Evolutionary conservation across 2,329 filamentous ascomycete species (phyloP), one percentile per base, ranked within the genome.

Genomic region (Fusarium agapanthi): DNA sequence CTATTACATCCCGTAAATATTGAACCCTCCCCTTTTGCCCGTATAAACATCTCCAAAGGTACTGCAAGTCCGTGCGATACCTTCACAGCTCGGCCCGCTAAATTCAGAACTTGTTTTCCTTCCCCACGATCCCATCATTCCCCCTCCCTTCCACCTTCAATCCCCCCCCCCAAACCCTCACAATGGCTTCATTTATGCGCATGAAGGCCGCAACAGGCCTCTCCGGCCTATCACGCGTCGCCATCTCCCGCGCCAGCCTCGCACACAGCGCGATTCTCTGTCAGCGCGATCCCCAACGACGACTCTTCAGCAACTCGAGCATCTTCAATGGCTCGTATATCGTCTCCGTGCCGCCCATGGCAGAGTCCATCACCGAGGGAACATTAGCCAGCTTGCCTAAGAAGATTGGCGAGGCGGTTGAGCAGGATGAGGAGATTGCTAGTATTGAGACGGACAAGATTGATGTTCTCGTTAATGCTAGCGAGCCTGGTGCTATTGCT

Each of bases 371-470:
- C 32, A 80, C 59, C 56, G 79, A 80, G 34, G 79, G 79, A 53
- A 80, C 79, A 26, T 32, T 80, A 2, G 47, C 73, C 2, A 73
- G 72, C 38, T 47, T 80, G 30, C 51, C 67, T 32, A 80, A 80
- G 67, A 76, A 79, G 66, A 58, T 80, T 7, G 79, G 79, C 47
- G 79, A 80, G 37, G 65, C 60, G 30, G 70, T 80, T 24, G 79
- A 80, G 44, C 73, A 71, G 34, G 79, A 80, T 47, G 79, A 80
- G 50, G 79, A 80, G 53, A 69, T 80, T 26, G 79, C 78, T 26
- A 80, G 73, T 59, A 80, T 80, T 62, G 79, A 80, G 69, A 80
- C 79, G 4, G 79, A 80, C 73, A 80, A 80, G 75, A 80, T 80
- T 12, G 79, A 80, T 44, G 72, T 80, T 30, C 71, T 79, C 5